Evolutionary conservation across 2,329 filamentous ascomycete species (phyloP).

Genomic region (Fusarium pseudoanthophilum): DNA sequence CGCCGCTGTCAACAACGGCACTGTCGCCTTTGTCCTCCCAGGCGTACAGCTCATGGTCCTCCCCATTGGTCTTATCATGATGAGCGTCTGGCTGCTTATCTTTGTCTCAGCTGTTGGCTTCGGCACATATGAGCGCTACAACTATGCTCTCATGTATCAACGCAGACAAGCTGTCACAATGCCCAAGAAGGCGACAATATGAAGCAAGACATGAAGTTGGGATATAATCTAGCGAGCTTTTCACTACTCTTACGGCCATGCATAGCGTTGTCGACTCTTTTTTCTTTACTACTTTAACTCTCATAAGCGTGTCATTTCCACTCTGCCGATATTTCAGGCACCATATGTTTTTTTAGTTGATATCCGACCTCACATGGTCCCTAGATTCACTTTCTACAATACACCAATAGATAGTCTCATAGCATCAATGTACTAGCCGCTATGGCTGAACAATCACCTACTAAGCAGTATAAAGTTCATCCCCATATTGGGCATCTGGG

Average conservation of each 20-base stretch:
- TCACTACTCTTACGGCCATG: constrained; percentile 30
- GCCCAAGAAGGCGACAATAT: constrained; percentile 31
- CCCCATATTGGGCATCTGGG: background rate
- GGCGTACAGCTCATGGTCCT: constrained; percentile 75
- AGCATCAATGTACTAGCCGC: constrained; percentile 26
- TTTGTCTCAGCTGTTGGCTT: constrained; percentile 68
- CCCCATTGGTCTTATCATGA: constrained; percentile 76
- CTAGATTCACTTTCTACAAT: constrained; percentile 33
- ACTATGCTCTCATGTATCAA: constrained; percentile 72
- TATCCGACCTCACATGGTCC: constrained; percentile 38
- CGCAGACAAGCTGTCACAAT: constrained; percentile 45
- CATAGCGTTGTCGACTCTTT: constrained; percentile 34
- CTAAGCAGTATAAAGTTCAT: background rate
- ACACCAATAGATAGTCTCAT: constrained; percentile 27
- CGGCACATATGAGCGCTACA: constrained; percentile 74
- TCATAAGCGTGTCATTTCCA: constrained; percentile 35
- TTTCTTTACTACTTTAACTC: constrained; percentile 23
- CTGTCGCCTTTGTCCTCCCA: constrained; percentile 74
- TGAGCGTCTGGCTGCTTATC: constrained; percentile 68
- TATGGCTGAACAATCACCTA: constrained; percentile 13
- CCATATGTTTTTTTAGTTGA: constrained; percentile 36
- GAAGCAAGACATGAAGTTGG: background rate
- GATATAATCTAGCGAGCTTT: constrained; percentile 24
- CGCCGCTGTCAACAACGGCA: constrained; percentile 59
- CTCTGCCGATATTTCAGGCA: constrained; percentile 36